Conservation (phyloP, 2,329 filamentous ascomycete species). For the Gnomoniopsis smithogilvyi region DNA sequence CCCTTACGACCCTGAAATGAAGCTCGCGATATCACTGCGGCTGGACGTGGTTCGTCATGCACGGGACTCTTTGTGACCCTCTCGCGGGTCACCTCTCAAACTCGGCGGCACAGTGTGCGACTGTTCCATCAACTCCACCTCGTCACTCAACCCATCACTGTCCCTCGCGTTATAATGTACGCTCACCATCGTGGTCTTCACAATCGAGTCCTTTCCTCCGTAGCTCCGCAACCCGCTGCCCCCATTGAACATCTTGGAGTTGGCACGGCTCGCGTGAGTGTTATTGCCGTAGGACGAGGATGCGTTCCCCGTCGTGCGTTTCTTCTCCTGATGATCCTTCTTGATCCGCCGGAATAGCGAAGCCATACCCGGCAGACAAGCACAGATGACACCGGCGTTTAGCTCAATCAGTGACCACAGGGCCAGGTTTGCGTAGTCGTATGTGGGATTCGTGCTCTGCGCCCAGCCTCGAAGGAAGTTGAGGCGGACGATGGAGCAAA, state of each 20-base stretch:
- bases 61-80: not conserved
- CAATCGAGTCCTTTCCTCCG: slow-evolving; percentile 4
- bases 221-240: slow-evolving; percentile 5
- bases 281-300: slow-evolving; percentile 5
- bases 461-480: slow-evolving; percentile 31
- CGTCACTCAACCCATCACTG: slow-evolving; percentile 13
- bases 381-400: slow-evolving; percentile 38
- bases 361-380: slow-evolving; percentile 38
- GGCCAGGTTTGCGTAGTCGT: slow-evolving; percentile 38
- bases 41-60: not conserved
- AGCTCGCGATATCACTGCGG: not conserved
- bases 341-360: slow-evolving; percentile 24
- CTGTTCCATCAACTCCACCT: slow-evolving; percentile 16
- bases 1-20: not conserved
- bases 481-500: slow-evolving; percentile 34
- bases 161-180: slow-evolving; percentile 11
- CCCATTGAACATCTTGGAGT: slow-evolving; percentile 3
- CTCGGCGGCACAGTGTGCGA: not conserved
- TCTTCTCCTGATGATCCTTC: slow-evolving; percentile 20
- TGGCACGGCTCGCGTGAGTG: slow-evolving; percentile 3
- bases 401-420: slow-evolving; percentile 43
- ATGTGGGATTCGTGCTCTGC: slow-evolving; percentile 35
- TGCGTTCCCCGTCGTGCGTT: slow-evolving; percentile 12
- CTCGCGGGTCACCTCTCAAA: not conserved
- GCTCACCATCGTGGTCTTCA: slow-evolving; percentile 17